A percentile compares a stretch with the other conserved stretches of the same genome.
Evolutionary conservation across 106 monocot genomes (phyloP).

Genomic region (Dendrobium chrysotoxum): DNA sequence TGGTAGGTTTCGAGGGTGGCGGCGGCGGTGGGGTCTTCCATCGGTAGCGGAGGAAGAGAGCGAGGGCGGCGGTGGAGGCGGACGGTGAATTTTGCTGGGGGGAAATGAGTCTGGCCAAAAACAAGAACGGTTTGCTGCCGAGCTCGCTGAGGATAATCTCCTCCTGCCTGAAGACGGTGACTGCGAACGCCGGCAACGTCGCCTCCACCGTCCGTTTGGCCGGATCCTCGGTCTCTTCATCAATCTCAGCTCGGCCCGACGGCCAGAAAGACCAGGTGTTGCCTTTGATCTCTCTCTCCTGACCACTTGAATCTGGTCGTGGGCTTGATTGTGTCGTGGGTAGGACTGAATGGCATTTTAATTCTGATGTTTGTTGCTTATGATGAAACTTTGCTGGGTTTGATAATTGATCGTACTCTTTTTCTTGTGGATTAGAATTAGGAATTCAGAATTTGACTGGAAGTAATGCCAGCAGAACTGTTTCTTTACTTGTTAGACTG

Average conservation of each 20-base stretch:
- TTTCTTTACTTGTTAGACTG: too few relatives aligned
- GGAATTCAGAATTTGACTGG: too few relatives aligned
- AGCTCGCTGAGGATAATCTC: slow-evolving; percentile 85
- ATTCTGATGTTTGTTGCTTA: too few relatives aligned
- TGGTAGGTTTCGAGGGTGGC: slow-evolving; percentile 5
- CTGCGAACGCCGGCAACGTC: slow-evolving; percentile 75
- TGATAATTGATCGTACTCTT: too few relatives aligned
- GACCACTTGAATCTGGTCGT: too few relatives aligned
- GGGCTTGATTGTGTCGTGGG: too few relatives aligned
- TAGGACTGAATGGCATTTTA: too few relatives aligned
- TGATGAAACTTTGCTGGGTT: too few relatives aligned
- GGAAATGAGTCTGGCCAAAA: slow-evolving; percentile 30
- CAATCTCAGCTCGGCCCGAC: slow-evolving; percentile 42
- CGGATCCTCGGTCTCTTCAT: slow-evolving; percentile 71
- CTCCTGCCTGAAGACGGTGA: slow-evolving; percentile 88
- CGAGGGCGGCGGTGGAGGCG: slow-evolving; percentile 4
- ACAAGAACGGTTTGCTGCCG: slow-evolving; percentile 61
- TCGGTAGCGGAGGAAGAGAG: slow-evolving; percentile 10
- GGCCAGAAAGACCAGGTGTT: slow-evolving; percentile 81
- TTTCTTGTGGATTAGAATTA: too few relatives aligned
- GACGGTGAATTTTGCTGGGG: background rate
- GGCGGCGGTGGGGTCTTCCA: background rate
- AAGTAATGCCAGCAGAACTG: too few relatives aligned
- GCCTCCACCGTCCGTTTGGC: slow-evolving; percentile 73
- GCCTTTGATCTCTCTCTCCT: background rate